Evolutionary conservation across 768 basidiomycete species (phyloP), one percentile per base, ranked within the genome.

Genomic region (Phaeolepiota aurea): DNA sequence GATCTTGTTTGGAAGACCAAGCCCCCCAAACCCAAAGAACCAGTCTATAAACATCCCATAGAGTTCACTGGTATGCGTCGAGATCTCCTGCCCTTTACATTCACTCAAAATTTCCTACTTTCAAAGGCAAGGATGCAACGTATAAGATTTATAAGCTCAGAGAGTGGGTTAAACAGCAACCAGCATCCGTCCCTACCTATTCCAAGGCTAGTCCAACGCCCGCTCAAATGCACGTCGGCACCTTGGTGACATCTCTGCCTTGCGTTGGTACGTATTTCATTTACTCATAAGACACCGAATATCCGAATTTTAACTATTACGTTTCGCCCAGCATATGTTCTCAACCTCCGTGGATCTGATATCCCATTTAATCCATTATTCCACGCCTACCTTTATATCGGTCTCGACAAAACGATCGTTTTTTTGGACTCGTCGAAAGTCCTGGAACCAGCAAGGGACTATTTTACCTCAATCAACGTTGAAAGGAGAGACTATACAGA

Each of bases 291-390:
- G 12, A 18, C 18, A 15, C 22, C 48, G 14, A 21, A 44, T 33
- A 18, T 22, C 21, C 36, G 55, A 36, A 51, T 21, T 25, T 38
- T 42, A 21, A 32, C 21, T 33, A 37, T 32, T 16, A 35, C 38
- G 28, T 41, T 33, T 12, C 2, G 18, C 35, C 20, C 62, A 77
- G 94, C 94, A 0, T 96, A 89, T 66, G 52, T 87, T 2, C 67
- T 97, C 22, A 98, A 98, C 54, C 65, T 93, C 40, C 83, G 94
- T 37, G 93, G 92, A 23, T 73, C 77, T 2, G 93, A 97, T 52
- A 82, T 97, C 35, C 88, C 89, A 0, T 88, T 79, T 68, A 92
- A 89, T 55, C 94, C 94, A 0, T 74, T 98, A 5, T 94, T 96
- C 65, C 86, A 85, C 38, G 76, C 86, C 0, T 98, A 94, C 54